Conservation (phyloP, 2,329 filamentous ascomycete genomes). For the Emmonsia crescens region DNA sequence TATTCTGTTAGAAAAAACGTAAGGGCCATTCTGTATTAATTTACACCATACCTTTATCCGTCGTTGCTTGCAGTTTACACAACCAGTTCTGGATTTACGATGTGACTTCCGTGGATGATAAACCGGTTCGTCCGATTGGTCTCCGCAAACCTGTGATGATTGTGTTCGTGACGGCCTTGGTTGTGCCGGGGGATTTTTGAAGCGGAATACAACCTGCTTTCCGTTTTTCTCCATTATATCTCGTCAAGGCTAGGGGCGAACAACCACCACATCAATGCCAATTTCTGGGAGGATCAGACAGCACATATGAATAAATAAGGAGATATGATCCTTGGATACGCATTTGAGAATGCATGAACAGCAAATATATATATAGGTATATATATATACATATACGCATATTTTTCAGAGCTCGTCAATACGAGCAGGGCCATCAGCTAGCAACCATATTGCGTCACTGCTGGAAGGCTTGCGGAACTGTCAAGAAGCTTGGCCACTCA, state of each 20-base stretch:
- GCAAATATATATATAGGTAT: neutral
- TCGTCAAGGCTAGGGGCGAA: neutral
- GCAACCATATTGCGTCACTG: neutral
- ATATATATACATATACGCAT: no score
- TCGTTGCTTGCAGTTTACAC: constrained; percentile 25
- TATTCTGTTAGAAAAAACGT: neutral
- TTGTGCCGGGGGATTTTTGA: constrained; percentile 7
- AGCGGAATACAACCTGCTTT: constrained; percentile 14
- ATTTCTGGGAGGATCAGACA: neutral
- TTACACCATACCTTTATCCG: constrained; percentile 23
- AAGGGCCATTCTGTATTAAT: neutral
- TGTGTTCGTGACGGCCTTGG: neutral
- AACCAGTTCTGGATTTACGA: constrained; percentile 26
- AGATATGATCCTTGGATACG: neutral
- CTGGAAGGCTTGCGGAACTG: neutral
- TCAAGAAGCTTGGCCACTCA: neutral
- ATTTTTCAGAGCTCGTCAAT: neutral
- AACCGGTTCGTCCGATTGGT: constrained; percentile 8
- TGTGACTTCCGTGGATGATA: constrained; percentile 24
- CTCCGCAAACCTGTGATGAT: neutral
- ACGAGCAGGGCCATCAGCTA: neutral
- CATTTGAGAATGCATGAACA: neutral
- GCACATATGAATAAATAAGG: neutral
- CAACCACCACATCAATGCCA: neutral
- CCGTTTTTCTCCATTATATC: neutral